Evolutionary conservation across 345 rosid genomes (phyloP).

Genomic region (Eucalyptus camaldulensis): DNA sequence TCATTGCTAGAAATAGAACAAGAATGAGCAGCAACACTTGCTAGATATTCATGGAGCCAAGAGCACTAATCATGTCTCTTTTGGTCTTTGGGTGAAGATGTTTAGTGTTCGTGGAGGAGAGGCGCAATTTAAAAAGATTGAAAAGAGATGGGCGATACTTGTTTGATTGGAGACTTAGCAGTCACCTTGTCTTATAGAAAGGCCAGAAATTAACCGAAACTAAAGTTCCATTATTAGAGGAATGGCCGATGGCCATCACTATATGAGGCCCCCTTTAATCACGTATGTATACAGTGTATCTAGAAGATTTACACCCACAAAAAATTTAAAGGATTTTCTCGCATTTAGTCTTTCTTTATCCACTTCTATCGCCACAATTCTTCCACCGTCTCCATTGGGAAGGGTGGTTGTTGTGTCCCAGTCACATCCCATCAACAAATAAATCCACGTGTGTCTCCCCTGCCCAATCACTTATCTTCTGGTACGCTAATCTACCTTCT

Average conservation of each 20-base stretch:
- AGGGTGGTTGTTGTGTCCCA: too few relatives aligned
- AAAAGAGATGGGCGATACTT: neutral
- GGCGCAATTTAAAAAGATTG: neutral
- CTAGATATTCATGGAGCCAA: neutral
- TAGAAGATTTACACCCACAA: neutral
- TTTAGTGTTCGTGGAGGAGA: neutral
- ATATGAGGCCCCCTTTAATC: neutral
- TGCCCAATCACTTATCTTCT: too few relatives aligned
- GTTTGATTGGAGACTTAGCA: neutral
- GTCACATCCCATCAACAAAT: neutral
- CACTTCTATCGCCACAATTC: neutral
- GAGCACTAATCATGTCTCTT: neutral
- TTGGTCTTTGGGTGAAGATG: neutral
- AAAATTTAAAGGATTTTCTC: neutral
- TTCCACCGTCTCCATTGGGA: too few relatives aligned
- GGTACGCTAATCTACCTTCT: neutral
- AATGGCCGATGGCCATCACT: neutral
- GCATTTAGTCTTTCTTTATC: neutral
- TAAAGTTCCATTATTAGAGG: neutral
- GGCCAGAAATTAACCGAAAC: neutral
- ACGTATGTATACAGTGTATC: neutral
- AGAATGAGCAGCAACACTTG: neutral
- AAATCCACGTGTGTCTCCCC: neutral
- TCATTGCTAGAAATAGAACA: neutral
- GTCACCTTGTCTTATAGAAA: neutral